Evolutionary conservation across 2,329 filamentous ascomycete genomes (phyloP).

Genomic region (Lachnellula hyalina): DNA sequence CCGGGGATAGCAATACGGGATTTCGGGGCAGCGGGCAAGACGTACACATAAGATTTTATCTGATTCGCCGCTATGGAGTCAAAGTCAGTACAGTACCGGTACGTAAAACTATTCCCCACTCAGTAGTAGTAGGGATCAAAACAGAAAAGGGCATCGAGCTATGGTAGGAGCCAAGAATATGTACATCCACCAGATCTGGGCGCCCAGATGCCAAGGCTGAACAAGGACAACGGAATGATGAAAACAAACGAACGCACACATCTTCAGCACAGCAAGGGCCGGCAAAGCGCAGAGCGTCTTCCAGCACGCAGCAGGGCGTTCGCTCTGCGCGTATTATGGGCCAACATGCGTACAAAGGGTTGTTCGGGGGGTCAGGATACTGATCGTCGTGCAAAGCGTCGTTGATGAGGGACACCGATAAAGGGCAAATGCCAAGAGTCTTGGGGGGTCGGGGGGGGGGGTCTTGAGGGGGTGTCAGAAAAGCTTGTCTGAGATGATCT

Average conservation of each 20-base stretch:
- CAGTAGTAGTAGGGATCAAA: not conserved
- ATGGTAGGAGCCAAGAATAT: not conserved
- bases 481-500: not conserved
- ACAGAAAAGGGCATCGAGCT: not conserved
- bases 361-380: not conserved
- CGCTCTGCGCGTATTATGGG: not conserved
- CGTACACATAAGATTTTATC: slow-evolving; percentile 28
- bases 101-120: not conserved
- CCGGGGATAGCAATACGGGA: not conserved
- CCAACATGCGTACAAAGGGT: not conserved
- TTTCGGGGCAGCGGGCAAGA: not conserved
- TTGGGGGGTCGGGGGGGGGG: not conserved
- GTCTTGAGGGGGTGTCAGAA: not conserved
- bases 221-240: not conserved
- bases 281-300: not conserved
- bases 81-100: slow-evolving; percentile 4
- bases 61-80: slow-evolving; percentile 22
- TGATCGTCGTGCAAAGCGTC: too few relatives aligned
- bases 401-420: too few relatives aligned
- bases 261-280: not conserved
- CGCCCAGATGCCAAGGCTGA: not conserved
- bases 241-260: not conserved
- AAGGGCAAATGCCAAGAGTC: not conserved
- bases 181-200: not conserved
- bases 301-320: not conserved